Evolutionary conservation across 1,284 basidiomycete species (phyloP).

Genomic region (Gastroboletus turbinatus): DNA sequence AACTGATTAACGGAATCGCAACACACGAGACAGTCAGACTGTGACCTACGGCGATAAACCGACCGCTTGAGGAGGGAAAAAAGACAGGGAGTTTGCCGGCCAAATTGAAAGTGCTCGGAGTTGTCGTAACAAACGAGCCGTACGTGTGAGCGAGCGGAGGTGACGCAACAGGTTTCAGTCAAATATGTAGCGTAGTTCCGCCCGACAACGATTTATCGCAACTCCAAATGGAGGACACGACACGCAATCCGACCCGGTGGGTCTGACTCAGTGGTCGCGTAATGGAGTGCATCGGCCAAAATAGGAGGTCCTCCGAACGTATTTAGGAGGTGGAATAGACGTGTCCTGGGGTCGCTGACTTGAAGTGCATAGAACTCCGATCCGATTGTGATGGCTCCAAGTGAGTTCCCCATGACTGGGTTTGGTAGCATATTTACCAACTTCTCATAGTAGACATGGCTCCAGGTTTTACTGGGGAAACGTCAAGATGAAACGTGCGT

Average conservation of each 20-base stretch:
- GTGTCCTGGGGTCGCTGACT: not conserved
- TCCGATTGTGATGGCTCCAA: no score
- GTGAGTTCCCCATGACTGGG: no score
- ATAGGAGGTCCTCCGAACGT: not conserved
- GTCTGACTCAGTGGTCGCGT: not conserved
- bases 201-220: not conserved
- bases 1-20: slow-evolving; percentile 9
- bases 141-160: slow-evolving; percentile 2
- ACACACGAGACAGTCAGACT: no score
- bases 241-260: not conserved
- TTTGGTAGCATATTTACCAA: no score
- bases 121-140: slow-evolving; percentile 15
- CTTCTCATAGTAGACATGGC: no score
- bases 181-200: not conserved
- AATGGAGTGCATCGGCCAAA: not conserved
- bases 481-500: not conserved
- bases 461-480: no score
- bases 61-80: not conserved
- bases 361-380: not conserved
- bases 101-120: slow-evolving; percentile 4
- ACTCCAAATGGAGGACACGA: not conserved
- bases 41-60: slow-evolving; percentile 1
- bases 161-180: slow-evolving; percentile 1
- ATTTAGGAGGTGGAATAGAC: not conserved
- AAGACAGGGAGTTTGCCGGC: not conserved